Percentiles rank a stretch among this genome's conserved stretches.
These are phyloP conservation scores for Thelonectria discophora DNA, from an alignment of 2,329 filamentous ascomycete genomes.

Conservation along the genomic window DNA sequence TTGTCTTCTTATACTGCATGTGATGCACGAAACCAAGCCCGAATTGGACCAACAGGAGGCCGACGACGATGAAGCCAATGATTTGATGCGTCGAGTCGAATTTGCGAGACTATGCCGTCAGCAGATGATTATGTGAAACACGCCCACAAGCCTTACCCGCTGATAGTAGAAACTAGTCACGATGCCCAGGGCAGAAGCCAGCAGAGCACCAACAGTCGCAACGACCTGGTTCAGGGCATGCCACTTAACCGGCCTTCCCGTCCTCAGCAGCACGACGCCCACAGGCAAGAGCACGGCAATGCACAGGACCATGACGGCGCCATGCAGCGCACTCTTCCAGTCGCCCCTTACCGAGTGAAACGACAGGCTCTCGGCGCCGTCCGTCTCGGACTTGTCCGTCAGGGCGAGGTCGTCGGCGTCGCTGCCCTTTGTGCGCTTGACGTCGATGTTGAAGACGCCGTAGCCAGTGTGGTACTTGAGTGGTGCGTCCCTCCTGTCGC, in stretches of 20 bases:
- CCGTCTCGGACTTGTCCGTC: conserved; percentile 44
- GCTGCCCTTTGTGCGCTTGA: conserved; percentile 60
- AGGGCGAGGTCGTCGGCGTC: conserved; percentile 53
- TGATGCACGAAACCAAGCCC: conserved; percentile 65
- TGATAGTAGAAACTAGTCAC: conserved; percentile 62
- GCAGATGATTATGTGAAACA: not conserved
- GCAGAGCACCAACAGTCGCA: conserved; percentile 57
- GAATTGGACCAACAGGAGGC: conserved; percentile 62
- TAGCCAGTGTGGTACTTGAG: conserved; percentile 63
- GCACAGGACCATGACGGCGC: conserved; percentile 63
- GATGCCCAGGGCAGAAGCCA: conserved; percentile 63
- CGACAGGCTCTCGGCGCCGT: conserved; percentile 49
- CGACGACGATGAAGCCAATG: conserved; percentile 63
- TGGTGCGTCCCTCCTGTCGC: conserved; percentile 53
- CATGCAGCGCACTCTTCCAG: conserved; percentile 54
- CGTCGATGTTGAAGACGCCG: conserved; percentile 65
- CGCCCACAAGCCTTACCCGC: conserved; percentile 54
- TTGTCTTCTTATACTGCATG: conserved; percentile 59
- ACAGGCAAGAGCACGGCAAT: conserved; percentile 65
- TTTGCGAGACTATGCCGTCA: conserved; percentile 55
- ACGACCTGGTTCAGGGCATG: conserved; percentile 64
- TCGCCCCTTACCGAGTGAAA: conserved; percentile 47
- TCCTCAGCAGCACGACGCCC: conserved; percentile 62
- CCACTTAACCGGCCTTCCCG: conserved; percentile 61
- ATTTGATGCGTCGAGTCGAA: conserved; percentile 66